Conservation (phyloP, 164 flowering plant species). For the Magnolia sinica region DNA sequence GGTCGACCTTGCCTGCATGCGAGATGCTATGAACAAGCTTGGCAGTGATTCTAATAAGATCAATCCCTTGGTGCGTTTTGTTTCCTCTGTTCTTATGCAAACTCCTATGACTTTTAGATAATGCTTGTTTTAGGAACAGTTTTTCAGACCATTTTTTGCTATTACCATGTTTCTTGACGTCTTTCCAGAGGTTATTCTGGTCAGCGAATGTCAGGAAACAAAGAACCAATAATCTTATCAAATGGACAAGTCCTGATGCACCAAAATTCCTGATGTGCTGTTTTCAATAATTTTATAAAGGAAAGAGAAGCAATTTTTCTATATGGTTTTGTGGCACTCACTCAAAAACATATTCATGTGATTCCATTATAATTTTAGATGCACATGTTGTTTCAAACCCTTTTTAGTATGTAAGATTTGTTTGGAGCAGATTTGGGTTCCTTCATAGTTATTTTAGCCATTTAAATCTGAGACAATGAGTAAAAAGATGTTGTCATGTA, state of each 20-base stretch:
- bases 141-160: neutral
- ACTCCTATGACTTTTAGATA: neutral
- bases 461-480: neutral
- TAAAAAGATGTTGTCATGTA: neutral
- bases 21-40: conserved; percentile 93
- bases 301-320: too few relatives aligned
- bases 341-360: neutral
- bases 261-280: too few relatives aligned
- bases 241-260: too few relatives aligned
- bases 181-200: neutral
- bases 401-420: neutral
- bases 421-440: neutral
- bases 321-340: too few relatives aligned
- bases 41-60: conserved; percentile 87
- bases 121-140: neutral
- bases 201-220: neutral
- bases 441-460: neutral
- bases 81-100: neutral
- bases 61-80: conserved; percentile 70
- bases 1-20: conserved; percentile 97
- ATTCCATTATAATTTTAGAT: neutral
- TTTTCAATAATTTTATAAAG: too few relatives aligned
- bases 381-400: neutral
- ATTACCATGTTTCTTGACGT: neutral
- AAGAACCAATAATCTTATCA: too few relatives aligned